Conservation (phyloP, 2,329 filamentous ascomycete genomes). For the Ophiostoma tasmaniense region DNA sequence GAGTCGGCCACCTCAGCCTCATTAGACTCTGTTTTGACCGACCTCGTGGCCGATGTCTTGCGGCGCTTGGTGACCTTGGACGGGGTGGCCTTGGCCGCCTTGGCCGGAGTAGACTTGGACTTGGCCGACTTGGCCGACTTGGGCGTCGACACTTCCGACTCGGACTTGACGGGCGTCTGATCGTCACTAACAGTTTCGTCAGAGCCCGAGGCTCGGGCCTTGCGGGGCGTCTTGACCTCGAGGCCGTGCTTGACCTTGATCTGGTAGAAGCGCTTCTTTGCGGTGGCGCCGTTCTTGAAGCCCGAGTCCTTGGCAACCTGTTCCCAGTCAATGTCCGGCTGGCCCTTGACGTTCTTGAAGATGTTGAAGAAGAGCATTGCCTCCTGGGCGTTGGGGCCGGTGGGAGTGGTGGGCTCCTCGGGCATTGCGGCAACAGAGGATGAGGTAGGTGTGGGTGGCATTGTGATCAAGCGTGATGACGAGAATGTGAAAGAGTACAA, state of each 20-base stretch:
- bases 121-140: background rate
- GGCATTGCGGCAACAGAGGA: too few relatives aligned
- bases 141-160: background rate
- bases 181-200: background rate
- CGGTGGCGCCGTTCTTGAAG: conserved; percentile 39
- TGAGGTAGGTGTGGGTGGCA: background rate
- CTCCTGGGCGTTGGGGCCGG: conserved; percentile 33
- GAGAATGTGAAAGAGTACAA: background rate
- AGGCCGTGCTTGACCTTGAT: conserved; percentile 41
- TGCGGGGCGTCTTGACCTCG: conserved; percentile 13
- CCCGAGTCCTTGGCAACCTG: conserved; percentile 34
- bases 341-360: conserved; percentile 35
- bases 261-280: conserved; percentile 40
- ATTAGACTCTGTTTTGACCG: background rate
- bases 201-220: background rate
- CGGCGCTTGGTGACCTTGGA: conserved; percentile 5
- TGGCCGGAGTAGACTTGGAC: background rate
- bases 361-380: conserved; percentile 38
- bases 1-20: background rate
- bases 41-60: background rate
- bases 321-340: conserved; percentile 41
- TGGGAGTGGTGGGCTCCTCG: background rate
- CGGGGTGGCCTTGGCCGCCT: background rate
- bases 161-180: background rate
- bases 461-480: background rate